Conservation (phyloP, 345 rosid species). For the Rhodamnia argentea region DNA sequence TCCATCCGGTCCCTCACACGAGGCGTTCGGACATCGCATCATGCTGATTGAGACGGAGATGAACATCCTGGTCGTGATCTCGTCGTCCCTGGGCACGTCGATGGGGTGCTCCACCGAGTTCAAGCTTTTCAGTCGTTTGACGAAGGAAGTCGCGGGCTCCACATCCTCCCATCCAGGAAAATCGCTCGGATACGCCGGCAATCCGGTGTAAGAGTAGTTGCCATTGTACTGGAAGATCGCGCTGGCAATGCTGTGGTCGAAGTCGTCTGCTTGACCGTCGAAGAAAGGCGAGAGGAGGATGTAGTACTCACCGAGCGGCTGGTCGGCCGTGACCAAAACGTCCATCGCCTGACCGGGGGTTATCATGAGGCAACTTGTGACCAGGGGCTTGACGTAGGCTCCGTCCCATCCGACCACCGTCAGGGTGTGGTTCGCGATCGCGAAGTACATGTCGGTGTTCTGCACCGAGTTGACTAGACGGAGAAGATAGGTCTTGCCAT, state of each 20-base stretch:
- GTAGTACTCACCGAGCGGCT: constrained; percentile 13
- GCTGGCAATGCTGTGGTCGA: constrained; percentile 16
- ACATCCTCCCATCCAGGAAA: constrained; percentile 6
- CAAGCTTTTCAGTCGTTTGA: constrained; percentile 4
- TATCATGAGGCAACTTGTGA: constrained; percentile 5
- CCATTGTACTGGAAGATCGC: constrained; percentile 31
- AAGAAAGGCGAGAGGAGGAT: constrained; percentile 8
- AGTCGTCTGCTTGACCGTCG: constrained; percentile 2
- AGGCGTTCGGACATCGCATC: constrained; percentile 5
- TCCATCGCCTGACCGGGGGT: constrained; percentile 30
- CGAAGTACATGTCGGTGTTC: constrained; percentile 17
- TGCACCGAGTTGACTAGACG: constrained; percentile 16
- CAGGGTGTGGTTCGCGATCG: constrained; percentile 19
- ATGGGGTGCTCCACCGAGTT: constrained; percentile 9
- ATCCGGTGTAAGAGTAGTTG: constrained; percentile 1
- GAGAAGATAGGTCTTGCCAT: constrained; percentile 26
- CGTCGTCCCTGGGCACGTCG: constrained; percentile 10
- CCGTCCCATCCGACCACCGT: constrained; percentile 26
- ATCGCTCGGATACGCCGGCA: neutral
- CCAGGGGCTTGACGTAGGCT: constrained; percentile 16
- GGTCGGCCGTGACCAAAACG: constrained; percentile 15
- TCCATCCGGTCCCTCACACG: constrained; percentile 27
- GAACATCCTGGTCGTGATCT: constrained; percentile 1
- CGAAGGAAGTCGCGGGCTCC: constrained; percentile 1
- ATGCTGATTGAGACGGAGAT: constrained; percentile 2